These are phyloP conservation scores for Alternaria ventricosa DNA, from an alignment of 2,329 filamentous ascomycete genomes.

Conservation along the genomic window DNA sequence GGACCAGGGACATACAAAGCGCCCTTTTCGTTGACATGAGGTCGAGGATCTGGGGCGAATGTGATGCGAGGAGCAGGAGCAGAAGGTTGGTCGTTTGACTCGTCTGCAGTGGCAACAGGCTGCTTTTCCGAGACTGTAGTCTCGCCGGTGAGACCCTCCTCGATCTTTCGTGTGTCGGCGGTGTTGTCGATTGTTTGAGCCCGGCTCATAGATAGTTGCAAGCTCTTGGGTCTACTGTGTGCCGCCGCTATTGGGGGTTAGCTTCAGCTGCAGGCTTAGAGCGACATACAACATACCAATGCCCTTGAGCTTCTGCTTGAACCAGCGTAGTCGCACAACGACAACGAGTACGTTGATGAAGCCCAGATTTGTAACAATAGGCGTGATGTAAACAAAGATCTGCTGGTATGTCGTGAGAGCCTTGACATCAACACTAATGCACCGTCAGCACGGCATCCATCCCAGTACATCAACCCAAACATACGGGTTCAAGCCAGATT, in stretches of 20 bases:
- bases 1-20: conserved; percentile 11
- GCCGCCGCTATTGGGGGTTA: conserved; percentile 59
- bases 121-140: conserved; percentile 4
- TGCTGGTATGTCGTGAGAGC: conserved; percentile 54
- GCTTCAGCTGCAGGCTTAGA: neutral
- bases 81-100: neutral
- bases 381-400: conserved; percentile 53
- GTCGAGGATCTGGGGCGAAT: conserved; percentile 11
- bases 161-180: conserved; percentile 3
- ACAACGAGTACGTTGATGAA: conserved; percentile 72
- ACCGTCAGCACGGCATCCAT: conserved; percentile 13
- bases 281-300: conserved; percentile 59
- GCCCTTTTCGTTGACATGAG: neutral
- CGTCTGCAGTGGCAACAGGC: neutral
- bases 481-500: conserved; percentile 87
- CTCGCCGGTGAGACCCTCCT: conserved; percentile 9
- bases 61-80: conserved; percentile 3
- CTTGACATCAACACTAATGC: conserved; percentile 56
- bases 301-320: conserved; percentile 91
- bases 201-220: neutral
- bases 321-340: conserved; percentile 94
- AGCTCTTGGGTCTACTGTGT: conserved; percentile 49
- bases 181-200: neutral
- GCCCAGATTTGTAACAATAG: conserved; percentile 48
- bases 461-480: conserved; percentile 7